Percentiles rank a stretch among this genome's conserved stretches.
These are phyloP conservation scores for Syzygium aqueum DNA, from an alignment of 345 rosid genomes.

Conservation along the genomic window DNA sequence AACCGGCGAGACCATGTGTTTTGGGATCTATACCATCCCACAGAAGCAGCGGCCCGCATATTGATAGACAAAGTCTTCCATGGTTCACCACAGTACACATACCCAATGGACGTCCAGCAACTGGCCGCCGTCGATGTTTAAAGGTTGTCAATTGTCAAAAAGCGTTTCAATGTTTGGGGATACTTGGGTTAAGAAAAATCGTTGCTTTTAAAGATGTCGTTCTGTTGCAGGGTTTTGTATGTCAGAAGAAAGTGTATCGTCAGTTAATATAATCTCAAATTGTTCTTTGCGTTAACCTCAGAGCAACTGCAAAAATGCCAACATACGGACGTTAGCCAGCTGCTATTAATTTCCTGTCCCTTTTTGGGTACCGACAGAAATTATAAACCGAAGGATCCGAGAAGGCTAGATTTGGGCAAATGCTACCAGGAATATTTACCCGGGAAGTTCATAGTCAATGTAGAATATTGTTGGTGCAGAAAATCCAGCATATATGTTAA, in stretches of 20 bases:
- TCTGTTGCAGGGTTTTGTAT: not conserved
- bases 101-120: slow-evolving; percentile 40
- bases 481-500: not conserved
- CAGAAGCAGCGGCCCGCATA: slow-evolving; percentile 38
- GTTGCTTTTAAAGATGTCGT: not conserved
- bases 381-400: not conserved
- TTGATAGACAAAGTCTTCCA: slow-evolving; percentile 36
- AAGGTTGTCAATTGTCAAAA: not conserved
- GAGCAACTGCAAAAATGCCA: not conserved
- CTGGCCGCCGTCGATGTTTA: slow-evolving; percentile 10
- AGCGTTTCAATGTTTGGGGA: not conserved
- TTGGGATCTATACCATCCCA: slow-evolving; percentile 73
- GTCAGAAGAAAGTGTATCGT: not conserved
- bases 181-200: not conserved
- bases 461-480: not conserved
- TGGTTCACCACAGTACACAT: slow-evolving; percentile 26
- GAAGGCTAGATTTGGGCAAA: not conserved
- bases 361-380: not conserved
- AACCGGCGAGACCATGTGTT: slow-evolving; percentile 59
- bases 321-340: not conserved
- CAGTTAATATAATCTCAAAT: not conserved
- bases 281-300: not conserved
- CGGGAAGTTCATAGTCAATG: not conserved
- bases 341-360: not conserved
- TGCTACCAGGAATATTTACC: not conserved